phyloP scores from a whole-genome alignment of 768 basidiomycete genomes.

The Suillus placidus region DNA sequence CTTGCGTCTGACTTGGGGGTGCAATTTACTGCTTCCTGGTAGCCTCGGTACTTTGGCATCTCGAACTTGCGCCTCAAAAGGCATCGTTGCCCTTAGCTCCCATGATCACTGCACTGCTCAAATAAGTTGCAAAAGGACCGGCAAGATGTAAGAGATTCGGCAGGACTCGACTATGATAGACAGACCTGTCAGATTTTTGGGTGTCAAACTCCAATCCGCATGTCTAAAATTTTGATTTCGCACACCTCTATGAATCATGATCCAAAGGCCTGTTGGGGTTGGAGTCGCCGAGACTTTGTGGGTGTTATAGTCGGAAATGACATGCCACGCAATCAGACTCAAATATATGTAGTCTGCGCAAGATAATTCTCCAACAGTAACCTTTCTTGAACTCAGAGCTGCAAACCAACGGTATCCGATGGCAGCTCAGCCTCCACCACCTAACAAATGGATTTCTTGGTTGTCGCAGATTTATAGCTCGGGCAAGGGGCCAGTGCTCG shows the following conservation, averaged over 20 bases:
- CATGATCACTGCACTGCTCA: not conserved
- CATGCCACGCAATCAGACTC: not conserved
- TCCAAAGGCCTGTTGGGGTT: not conserved
- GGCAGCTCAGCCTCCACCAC: slow-evolving; percentile 16
- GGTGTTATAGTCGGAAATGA: not conserved
- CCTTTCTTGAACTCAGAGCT: not conserved
- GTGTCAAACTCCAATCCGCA: not conserved
- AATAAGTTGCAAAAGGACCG: not conserved
- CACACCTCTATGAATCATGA: not conserved
- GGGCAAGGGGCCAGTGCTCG: slow-evolving; percentile 38
- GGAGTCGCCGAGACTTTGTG: not conserved
- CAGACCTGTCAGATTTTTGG: not conserved
- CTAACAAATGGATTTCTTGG: slow-evolving; percentile 26
- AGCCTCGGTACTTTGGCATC: not conserved
- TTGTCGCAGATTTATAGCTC: slow-evolving; percentile 24
- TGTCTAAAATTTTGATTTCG: not conserved
- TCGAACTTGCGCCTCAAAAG: no score
- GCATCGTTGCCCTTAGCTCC: not conserved
- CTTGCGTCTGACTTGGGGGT: not conserved
- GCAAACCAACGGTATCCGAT: not conserved
- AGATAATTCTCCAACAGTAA: not conserved
- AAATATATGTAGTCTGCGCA: not conserved
- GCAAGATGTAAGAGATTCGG: not conserved
- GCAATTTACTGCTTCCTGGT: not conserved
- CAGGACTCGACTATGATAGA: not conserved